Conservation (phyloP, 140 eudicot species). For the Stevia rebaudiana region DNA sequence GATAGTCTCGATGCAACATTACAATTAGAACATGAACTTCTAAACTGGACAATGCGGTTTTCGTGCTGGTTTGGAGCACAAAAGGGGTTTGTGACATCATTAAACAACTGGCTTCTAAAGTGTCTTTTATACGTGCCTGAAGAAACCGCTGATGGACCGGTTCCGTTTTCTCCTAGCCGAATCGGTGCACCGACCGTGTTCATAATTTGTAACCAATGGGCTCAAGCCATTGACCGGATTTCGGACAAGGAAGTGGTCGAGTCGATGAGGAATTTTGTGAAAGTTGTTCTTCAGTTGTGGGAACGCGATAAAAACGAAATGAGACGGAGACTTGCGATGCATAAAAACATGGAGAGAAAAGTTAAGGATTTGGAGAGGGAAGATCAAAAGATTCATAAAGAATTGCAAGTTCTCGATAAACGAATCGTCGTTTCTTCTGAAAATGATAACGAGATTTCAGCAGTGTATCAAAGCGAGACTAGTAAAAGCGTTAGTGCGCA, state of each 20-base stretch:
- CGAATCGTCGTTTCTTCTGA: slow-evolving; percentile 48
- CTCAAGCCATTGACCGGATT: slow-evolving; percentile 66
- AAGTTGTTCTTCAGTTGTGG: slow-evolving; percentile 70
- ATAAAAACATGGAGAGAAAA: slow-evolving; percentile 63
- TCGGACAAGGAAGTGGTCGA: slow-evolving; percentile 86
- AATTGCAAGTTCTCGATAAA: slow-evolving; percentile 85
- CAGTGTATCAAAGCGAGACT: slow-evolving; percentile 82
- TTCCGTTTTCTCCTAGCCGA: slow-evolving; percentile 88
- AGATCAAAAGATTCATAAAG: slow-evolving; percentile 81
- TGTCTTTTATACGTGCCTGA: slow-evolving; percentile 78
- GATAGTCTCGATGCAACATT: slow-evolving; percentile 72
- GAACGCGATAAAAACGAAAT: slow-evolving; percentile 74
- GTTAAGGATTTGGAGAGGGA: slow-evolving; percentile 80
- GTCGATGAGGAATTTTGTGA: slow-evolving; percentile 62
- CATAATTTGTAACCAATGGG: slow-evolving; percentile 84
- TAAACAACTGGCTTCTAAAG: slow-evolving; percentile 85
- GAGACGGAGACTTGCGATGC: slow-evolving; percentile 49
- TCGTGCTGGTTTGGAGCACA: slow-evolving; percentile 86
- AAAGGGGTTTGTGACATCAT: slow-evolving; percentile 65
- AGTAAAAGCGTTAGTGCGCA: slow-evolving; percentile 65
- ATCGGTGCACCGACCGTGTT: slow-evolving; percentile 93
- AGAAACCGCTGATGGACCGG: slow-evolving; percentile 88
- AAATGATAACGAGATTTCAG: slow-evolving; percentile 40
- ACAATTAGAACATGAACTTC: slow-evolving; percentile 76
- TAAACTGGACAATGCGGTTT: slow-evolving; percentile 73